Evolutionary conservation across 2,329 filamentous ascomycete species (phyloP).

Genomic region (Trichoderma sp.): DNA sequence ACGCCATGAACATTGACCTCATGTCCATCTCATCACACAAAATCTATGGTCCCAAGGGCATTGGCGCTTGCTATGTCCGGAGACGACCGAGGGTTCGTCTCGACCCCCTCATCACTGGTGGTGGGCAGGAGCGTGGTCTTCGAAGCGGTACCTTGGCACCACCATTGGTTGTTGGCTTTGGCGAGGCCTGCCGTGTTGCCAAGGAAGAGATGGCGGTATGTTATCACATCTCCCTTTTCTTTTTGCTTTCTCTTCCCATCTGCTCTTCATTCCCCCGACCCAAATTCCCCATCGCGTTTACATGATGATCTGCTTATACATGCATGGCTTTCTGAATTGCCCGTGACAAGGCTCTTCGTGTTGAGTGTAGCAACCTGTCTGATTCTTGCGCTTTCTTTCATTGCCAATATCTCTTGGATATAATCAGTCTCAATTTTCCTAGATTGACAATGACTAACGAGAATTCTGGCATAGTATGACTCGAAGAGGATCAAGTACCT

Average conservation of each 20-base stretch:
- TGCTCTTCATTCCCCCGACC: constrained; percentile 18
- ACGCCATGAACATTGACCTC: constrained; percentile 95
- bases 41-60: constrained; percentile 96
- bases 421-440: neutral
- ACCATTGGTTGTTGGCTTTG: constrained; percentile 86
- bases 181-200: constrained; percentile 91
- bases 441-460: constrained; percentile 18
- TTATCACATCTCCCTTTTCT: constrained; percentile 33
- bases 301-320: constrained; percentile 84
- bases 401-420: neutral
- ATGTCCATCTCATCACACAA: constrained; percentile 99
- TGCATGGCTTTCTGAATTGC: constrained; percentile 89
- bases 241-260: neutral
- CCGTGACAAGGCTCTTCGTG: constrained; percentile 61
- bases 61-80: constrained; percentile 94
- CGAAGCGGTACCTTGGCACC: constrained; percentile 93
- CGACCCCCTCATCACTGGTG: constrained; percentile 93
- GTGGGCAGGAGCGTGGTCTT: constrained; percentile 92
- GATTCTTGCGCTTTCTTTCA: constrained; percentile 40
- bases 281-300: constrained; percentile 22
- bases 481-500: constrained; percentile 79
- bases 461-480: constrained; percentile 72
- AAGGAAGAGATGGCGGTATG: constrained; percentile 88
- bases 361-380: constrained; percentile 73
- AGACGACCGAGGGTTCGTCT: constrained; percentile 90